A percentile compares a stretch with the other conserved stretches of the same genome.
These are phyloP conservation scores for Chalaropsis ovoidea DNA, from an alignment of 2,329 filamentous ascomycete genomes.

Conservation along the genomic window DNA sequence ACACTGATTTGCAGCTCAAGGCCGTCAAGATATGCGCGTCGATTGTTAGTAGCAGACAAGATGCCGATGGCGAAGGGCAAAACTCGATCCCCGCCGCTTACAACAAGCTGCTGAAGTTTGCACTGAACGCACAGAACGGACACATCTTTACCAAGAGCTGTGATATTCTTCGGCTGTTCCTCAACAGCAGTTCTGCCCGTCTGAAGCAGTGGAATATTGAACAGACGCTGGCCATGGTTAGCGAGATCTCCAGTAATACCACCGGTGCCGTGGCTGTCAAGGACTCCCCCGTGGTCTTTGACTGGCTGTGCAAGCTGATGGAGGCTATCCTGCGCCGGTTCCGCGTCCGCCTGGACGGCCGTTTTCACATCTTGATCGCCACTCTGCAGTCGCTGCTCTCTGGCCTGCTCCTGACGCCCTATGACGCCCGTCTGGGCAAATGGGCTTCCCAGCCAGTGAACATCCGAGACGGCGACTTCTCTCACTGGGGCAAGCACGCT, in stretches of 20 bases:
- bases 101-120: slow-evolving; percentile 32
- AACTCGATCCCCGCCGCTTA: slow-evolving; percentile 38
- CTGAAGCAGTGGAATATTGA: slow-evolving; percentile 53
- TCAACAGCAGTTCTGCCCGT: slow-evolving; percentile 41
- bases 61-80: slow-evolving; percentile 26
- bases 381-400: slow-evolving; percentile 47
- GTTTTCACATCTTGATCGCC: slow-evolving; percentile 49
- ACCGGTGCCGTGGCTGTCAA: slow-evolving; percentile 29
- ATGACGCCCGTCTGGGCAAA: slow-evolving; percentile 28
- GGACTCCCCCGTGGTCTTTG: slow-evolving; percentile 35
- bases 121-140: slow-evolving; percentile 20
- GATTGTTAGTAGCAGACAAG: neutral
- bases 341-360: slow-evolving; percentile 50
- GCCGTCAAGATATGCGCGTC: slow-evolving; percentile 37
- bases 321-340: slow-evolving; percentile 50
- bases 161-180: slow-evolving; percentile 37
- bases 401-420: slow-evolving; percentile 39
- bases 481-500: slow-evolving; percentile 37
- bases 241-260: slow-evolving; percentile 36
- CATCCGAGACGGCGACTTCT: slow-evolving; percentile 25
- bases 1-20: slow-evolving; percentile 36
- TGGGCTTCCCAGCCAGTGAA: slow-evolving; percentile 29
- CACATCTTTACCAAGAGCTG: slow-evolving; percentile 35
- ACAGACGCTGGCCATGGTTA: slow-evolving; percentile 35
- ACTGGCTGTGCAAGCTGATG: slow-evolving; percentile 44